phyloP scores from a whole-genome alignment of 257 asterid species.

The Knoxia roxburghii region DNA sequence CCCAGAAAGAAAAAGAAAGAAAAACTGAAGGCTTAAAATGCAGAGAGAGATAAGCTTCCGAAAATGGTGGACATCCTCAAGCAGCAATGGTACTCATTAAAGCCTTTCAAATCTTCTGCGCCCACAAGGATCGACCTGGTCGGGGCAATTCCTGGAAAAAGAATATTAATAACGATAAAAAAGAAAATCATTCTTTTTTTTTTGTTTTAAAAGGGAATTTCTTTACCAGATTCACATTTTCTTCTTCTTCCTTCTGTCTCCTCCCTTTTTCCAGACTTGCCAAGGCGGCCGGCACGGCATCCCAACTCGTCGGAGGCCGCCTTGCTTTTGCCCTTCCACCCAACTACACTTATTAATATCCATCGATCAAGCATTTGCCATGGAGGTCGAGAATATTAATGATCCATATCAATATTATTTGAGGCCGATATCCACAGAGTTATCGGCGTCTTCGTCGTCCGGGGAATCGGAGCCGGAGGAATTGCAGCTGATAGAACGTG shows the following conservation, averaged over 20 bases:
- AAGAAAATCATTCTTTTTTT: slow-evolving; percentile 8
- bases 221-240: too few species aligned
- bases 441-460: slow-evolving; percentile 19
- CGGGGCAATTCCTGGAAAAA: slow-evolving; percentile 12
- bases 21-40: slow-evolving; percentile 32
- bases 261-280: slow-evolving; percentile 32
- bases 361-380: too few species aligned
- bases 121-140: slow-evolving; percentile 16
- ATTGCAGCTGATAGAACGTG: slow-evolving; percentile 50
- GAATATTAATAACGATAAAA: neutral
- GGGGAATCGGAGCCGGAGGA: slow-evolving; percentile 54
- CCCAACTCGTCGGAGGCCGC: slow-evolving; percentile 43
- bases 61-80: slow-evolving; percentile 29
- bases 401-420: neutral
- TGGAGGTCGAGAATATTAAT: slow-evolving; percentile 17
- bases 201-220: too few species aligned
- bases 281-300: slow-evolving; percentile 45
- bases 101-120: slow-evolving; percentile 22
- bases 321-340: neutral
- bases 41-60: slow-evolving; percentile 20
- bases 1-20: neutral
- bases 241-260: too few species aligned
- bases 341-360: too few species aligned
- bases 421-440: neutral
- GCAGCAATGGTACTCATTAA: slow-evolving; percentile 18